A percentile compares a stretch with the other conserved stretches of the same genome.
phyloP scores from a whole-genome alignment of 208 protist genomes.

The Leishmania turanica region DNA sequence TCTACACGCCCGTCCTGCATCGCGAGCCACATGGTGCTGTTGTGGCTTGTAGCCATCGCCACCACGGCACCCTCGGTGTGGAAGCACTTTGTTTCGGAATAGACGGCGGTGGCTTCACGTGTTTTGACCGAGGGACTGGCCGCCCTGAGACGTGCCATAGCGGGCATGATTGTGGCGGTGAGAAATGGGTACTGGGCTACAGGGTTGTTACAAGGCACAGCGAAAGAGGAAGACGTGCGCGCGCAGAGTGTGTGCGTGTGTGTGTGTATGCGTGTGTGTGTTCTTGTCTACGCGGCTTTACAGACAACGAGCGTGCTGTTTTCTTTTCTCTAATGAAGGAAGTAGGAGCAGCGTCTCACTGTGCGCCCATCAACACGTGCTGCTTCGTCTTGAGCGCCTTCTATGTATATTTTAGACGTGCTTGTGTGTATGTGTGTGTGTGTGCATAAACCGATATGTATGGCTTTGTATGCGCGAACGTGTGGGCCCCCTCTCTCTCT shows the following conservation, averaged over 20 bases:
- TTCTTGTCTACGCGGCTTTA: neutral
- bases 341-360: neutral
- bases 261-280: neutral
- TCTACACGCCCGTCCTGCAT: slow-evolving; percentile 73
- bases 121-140: neutral
- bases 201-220: neutral
- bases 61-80: slow-evolving; percentile 41
- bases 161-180: neutral
- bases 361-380: neutral
- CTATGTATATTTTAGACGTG: too few relatives aligned
- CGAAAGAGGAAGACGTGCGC: neutral
- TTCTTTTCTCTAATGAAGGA: neutral
- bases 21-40: slow-evolving; percentile 68
- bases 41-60: slow-evolving; percentile 50
- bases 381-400: neutral
- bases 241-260: neutral
- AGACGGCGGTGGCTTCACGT: slow-evolving; percentile 13
- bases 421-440: neutral
- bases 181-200: neutral
- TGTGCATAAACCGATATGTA: neutral
- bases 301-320: neutral
- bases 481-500: neutral
- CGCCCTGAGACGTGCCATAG: neutral
- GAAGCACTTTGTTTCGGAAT: slow-evolving; percentile 49
- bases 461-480: neutral